Conservation (phyloP, 2,329 filamentous ascomycete species). For the Akanthomyces lecanii region DNA sequence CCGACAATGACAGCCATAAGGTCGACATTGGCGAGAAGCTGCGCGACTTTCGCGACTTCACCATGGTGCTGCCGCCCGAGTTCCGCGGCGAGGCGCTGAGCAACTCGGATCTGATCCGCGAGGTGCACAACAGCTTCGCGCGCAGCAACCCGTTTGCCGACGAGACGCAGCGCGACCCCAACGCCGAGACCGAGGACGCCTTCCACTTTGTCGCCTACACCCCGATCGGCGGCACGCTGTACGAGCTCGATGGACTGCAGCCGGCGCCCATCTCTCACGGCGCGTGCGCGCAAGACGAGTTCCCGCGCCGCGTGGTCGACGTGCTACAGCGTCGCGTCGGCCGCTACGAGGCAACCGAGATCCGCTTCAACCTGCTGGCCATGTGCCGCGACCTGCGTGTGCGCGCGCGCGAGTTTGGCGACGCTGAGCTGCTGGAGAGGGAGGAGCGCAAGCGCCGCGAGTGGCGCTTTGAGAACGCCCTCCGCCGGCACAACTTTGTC, state of each 20-base stretch:
- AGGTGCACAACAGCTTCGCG: constrained; percentile 87
- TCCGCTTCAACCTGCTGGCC: constrained; percentile 91
- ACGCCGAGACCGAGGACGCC: constrained; percentile 73
- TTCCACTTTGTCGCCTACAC: constrained; percentile 99
- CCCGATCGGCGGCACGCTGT: constrained; percentile 70
- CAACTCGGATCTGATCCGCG: constrained; percentile 65
- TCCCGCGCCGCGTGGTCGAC: constrained; percentile 71
- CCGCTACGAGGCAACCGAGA: constrained; percentile 81
- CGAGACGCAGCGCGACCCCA: constrained; percentile 68
- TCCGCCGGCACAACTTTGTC: constrained; percentile 91
- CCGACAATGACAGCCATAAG: constrained; percentile 35
- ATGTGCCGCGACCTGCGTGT: constrained; percentile 81
- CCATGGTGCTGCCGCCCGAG: constrained; percentile 74
- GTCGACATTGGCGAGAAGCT: constrained; percentile 71
- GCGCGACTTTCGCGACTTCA: constrained; percentile 81
- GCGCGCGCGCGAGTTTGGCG: constrained; percentile 74
- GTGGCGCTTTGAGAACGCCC: constrained; percentile 93
- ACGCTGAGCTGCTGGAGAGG: constrained; percentile 68
- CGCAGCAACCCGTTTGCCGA: constrained; percentile 86
- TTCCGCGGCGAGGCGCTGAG: constrained; percentile 57
- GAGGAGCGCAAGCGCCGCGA: constrained; percentile 80
- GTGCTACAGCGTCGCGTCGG: constrained; percentile 80
- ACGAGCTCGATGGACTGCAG: constrained; percentile 93
- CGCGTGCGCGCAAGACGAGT: constrained; percentile 62
- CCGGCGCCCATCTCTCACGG: constrained; percentile 90